Conservation (phyloP, 2,329 filamentous ascomycete species). For the Fusarium abutilonis region DNA sequence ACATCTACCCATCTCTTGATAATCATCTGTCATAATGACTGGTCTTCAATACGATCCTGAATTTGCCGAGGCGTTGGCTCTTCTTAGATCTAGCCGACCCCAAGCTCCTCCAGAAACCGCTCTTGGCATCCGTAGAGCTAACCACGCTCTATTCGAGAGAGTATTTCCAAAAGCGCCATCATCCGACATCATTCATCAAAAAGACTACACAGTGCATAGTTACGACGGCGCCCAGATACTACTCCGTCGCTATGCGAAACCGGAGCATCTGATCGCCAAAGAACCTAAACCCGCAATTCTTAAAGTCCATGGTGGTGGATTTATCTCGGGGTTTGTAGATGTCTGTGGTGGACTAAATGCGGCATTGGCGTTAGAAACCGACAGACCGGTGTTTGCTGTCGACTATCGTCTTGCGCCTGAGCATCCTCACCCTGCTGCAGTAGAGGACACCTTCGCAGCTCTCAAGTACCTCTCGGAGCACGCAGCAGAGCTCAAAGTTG, state of each 20-base stretch:
- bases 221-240: slow-evolving; percentile 25
- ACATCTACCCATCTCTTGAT: background rate
- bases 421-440: slow-evolving; percentile 17
- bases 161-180: slow-evolving; percentile 13
- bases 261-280: slow-evolving; percentile 5
- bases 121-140: slow-evolving; percentile 20
- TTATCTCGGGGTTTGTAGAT: slow-evolving; percentile 22
- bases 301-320: slow-evolving; percentile 33
- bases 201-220: slow-evolving; percentile 22
- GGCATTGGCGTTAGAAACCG: slow-evolving; percentile 1
- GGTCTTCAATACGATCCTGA: slow-evolving; percentile 32
- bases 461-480: slow-evolving; percentile 28
- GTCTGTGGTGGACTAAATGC: slow-evolving; percentile 8
- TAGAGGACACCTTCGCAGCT: slow-evolving; percentile 35
- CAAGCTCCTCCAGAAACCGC: slow-evolving; percentile 17
- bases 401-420: slow-evolving; percentile 40
- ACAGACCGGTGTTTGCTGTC: slow-evolving; percentile 33
- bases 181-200: slow-evolving; percentile 14
- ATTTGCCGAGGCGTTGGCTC: slow-evolving; percentile 31
- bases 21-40: slow-evolving; percentile 12
- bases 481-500: slow-evolving; percentile 29
- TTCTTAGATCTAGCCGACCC: slow-evolving; percentile 18
- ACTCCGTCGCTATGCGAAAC: slow-evolving; percentile 28
- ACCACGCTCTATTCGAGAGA: slow-evolving; percentile 13
- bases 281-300: slow-evolving; percentile 31